Evolutionary conservation across 257 asterid species (phyloP), one percentile per base, ranked within the genome.

Genomic region (Solanum pennellii): DNA sequence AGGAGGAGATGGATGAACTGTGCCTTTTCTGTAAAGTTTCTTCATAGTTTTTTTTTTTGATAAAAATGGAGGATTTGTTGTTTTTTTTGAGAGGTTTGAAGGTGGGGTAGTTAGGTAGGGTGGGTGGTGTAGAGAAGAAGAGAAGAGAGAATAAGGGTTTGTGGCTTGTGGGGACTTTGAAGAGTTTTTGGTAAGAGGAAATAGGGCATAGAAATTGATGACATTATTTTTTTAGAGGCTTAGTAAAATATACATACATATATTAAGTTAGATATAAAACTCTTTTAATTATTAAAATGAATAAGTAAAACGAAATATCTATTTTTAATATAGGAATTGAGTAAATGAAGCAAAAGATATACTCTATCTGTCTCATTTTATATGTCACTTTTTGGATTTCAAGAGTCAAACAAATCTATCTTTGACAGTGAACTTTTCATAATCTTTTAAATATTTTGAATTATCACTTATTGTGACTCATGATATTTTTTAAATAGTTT

Each of bases 1-100:
- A 80, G 95, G 90, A 65, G 93, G 94, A 88, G 95, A 90, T 29
- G 98, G 96, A 47, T 94, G 96, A 62, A 94, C 94, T 86, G 95
- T 83, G 8, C 96, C 91, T 52, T 91, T 94, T 86, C 92, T 83
- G 84, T 93, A 91, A 20, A 92, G 93, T 91, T 93, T 94, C 91
- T 94, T 94, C 98, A 94, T 94, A 41, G 90, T 74, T 73, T 31
- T 68, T 35, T 35, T 37, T 37, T 37, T 20, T 16, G 45, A 69
- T 75, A 77, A 77, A 79, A 77, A 80, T 80, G 85, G 83, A 82
- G 60, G 5, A 25, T 8, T 7, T 41, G 35, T 37, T 35, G 0
- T 35, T 71, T 33, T 39, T 44, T 42, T 42, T 42, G 88, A 87
- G 87, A 79, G 56, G 15, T 33, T 75, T 10, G 27, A 44, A 47